phyloP scores from a whole-genome alignment of 169 alveolate genomes.

The Pseudocohnilembus persalinus region DNA sequence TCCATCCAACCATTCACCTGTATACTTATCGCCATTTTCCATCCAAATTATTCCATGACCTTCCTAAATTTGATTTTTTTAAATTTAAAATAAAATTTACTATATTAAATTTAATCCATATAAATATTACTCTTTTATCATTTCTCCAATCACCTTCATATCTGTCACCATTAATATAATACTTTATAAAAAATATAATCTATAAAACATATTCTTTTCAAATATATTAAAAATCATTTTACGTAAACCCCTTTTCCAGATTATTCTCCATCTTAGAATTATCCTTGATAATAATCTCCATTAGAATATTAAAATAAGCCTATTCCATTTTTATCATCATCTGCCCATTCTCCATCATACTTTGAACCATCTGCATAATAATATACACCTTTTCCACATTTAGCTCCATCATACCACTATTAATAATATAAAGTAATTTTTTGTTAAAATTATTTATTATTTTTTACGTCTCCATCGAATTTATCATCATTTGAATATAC shows the following conservation, averaged over 20 bases:
- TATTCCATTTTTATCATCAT: conserved; percentile 50
- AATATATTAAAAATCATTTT: conserved; percentile 10
- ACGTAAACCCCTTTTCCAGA: conserved; percentile 35
- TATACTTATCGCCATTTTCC: conserved; percentile 45
- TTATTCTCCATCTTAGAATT: conserved; percentile 45
- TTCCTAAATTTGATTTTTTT: not conserved
- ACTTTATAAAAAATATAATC: conserved; percentile 1
- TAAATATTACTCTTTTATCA: conserved; percentile 25
- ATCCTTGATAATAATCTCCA: conserved; percentile 65
- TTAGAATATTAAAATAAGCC: conserved; percentile 58
- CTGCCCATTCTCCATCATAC: conserved; percentile 57
- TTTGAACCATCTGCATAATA: conserved; percentile 54
- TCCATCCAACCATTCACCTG: conserved; percentile 50
- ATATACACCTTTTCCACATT: conserved; percentile 58
- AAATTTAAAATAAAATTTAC: no score
- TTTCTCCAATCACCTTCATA: conserved; percentile 49
- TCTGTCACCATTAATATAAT: conserved; percentile 36
- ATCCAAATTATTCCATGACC: conserved; percentile 36
- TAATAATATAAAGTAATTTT: not conserved
- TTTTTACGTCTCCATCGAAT: conserved; percentile 37
- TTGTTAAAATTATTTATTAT: not conserved
- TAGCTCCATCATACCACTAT: conserved; percentile 41
- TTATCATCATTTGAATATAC: conserved; percentile 34
- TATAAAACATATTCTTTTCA: conserved; percentile 1
- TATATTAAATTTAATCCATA: no score